Conservation (phyloP, 306 rosid species). For the Quercus parvula region DNA sequence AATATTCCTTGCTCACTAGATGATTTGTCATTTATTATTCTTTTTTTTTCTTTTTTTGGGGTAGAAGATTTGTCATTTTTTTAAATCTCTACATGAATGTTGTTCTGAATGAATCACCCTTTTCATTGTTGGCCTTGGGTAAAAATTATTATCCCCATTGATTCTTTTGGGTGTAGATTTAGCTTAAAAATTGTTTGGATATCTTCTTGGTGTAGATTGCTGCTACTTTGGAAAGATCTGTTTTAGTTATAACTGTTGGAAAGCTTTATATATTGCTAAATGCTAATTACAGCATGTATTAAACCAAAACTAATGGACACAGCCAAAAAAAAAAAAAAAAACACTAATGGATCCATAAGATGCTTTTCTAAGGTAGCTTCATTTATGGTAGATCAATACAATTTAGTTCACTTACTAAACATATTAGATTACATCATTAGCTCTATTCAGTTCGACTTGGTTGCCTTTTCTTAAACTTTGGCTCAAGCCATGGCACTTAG, state of each 20-base stretch:
- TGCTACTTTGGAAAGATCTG: not conserved
- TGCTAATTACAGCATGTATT: not conserved
- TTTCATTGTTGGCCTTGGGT: not conserved
- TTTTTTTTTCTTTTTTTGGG: too few relatives aligned
- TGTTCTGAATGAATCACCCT: not conserved
- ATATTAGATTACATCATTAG: not conserved
- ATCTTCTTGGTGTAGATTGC: not conserved
- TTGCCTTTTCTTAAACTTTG: not conserved
- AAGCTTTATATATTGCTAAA: not conserved
- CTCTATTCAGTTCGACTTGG: not conserved
- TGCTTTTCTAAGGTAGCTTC: too few relatives aligned
- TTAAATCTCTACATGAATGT: too few relatives aligned
- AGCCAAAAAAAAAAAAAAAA: too few relatives aligned
- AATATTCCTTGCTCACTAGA: not conserved
- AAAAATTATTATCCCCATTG: not conserved
- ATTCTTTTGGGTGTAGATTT: not conserved
- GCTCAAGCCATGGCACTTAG: not conserved
- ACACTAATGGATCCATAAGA: too few relatives aligned
- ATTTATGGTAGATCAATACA: too few relatives aligned
- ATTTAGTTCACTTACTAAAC: not conserved
- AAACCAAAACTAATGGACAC: too few relatives aligned
- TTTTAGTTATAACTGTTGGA: not conserved
- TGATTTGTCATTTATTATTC: not conserved
- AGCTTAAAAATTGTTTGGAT: not conserved
- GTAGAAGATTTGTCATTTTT: not conserved